A percentile compares a stretch with the other conserved stretches of the same genome.
phyloP scores from a whole-genome alignment of 306 rosid species.

The Astragalus membranaceus region DNA sequence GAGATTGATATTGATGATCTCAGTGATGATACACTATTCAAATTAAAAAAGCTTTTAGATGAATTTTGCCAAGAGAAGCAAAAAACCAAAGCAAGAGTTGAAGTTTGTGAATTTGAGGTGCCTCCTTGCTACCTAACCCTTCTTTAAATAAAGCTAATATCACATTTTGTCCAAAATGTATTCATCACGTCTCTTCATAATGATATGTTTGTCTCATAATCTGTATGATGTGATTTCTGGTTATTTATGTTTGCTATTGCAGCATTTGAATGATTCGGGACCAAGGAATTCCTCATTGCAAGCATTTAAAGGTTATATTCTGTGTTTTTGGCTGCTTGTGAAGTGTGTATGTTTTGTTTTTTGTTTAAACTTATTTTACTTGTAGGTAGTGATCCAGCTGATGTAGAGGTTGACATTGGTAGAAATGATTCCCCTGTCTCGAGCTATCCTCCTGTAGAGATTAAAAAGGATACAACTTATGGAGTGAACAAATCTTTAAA shows the following conservation, averaged over 20 bases:
- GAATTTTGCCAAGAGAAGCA: slow-evolving; percentile 42
- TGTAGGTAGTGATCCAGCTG: slow-evolving; percentile 47
- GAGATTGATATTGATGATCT: slow-evolving; percentile 70
- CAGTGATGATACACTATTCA: slow-evolving; percentile 52
- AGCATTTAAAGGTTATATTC: slow-evolving; percentile 56
- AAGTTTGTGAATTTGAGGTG: slow-evolving; percentile 74
- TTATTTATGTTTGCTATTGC: slow-evolving; percentile 16
- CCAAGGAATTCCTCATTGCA: slow-evolving; percentile 70
- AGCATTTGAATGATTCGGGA: slow-evolving; percentile 49
- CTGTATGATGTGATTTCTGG: not conserved
- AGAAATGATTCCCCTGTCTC: slow-evolving; percentile 56
- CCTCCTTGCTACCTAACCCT: not conserved
- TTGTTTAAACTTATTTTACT: slow-evolving; percentile 11
- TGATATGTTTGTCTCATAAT: slow-evolving; percentile 4
- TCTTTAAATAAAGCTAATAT: not conserved
- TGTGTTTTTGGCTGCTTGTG: not conserved
- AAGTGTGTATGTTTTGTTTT: not conserved
- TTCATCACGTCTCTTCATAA: not conserved
- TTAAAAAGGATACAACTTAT: slow-evolving; percentile 34
- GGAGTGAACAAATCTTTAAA: slow-evolving; percentile 23
- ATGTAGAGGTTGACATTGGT: slow-evolving; percentile 61
- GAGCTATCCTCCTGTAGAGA: slow-evolving; percentile 49
- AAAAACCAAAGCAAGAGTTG: slow-evolving; percentile 33
- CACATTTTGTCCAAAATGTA: slow-evolving; percentile 2
- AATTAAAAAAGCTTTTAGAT: slow-evolving; percentile 53